A percentile compares a stretch with the other conserved stretches of the same genome.
phyloP scores from a whole-genome alignment of 768 basidiomycete genomes.

The Xerocomellus intermedius region DNA sequence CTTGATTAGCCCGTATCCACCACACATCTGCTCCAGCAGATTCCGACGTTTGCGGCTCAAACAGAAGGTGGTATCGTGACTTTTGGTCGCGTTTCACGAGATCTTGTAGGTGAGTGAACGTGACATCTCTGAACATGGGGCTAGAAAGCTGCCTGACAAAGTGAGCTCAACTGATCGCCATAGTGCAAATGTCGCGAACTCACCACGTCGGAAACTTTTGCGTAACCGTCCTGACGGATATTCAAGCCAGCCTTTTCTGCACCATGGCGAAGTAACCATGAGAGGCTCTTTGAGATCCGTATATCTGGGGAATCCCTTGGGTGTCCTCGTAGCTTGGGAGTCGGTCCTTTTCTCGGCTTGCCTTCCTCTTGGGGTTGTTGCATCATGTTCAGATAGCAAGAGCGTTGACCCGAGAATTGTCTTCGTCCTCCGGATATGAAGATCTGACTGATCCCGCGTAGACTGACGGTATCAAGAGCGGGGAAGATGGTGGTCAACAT shows the following conservation, averaged over 20 bases:
- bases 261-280: slow-evolving; percentile 90
- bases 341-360: slow-evolving; percentile 10
- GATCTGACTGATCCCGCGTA: not conserved
- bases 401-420: slow-evolving; percentile 1
- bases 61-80: slow-evolving; percentile 57
- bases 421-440: not conserved
- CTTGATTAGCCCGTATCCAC: slow-evolving; percentile 92
- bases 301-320: slow-evolving; percentile 66
- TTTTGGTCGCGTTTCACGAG: slow-evolving; percentile 71
- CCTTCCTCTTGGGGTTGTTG: slow-evolving; percentile 8
- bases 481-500: slow-evolving; percentile 12
- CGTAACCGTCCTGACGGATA: slow-evolving; percentile 84
- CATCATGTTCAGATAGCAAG: slow-evolving; percentile 7
- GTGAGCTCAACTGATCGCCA: slow-evolving; percentile 2
- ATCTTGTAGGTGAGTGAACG: slow-evolving; percentile 51
- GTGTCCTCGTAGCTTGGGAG: slow-evolving; percentile 54
- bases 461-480: not conserved
- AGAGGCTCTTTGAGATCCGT: slow-evolving; percentile 79
- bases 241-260: slow-evolving; percentile 70
- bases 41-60: slow-evolving; percentile 44
- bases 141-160: slow-evolving; percentile 54
- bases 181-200: slow-evolving; percentile 29
- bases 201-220: slow-evolving; percentile 80
- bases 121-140: slow-evolving; percentile 63
- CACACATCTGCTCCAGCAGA: slow-evolving; percentile 44